These are phyloP conservation scores for Tuber brumale DNA, from an alignment of 495 filamentous ascomycete species.

Conservation along the genomic window DNA sequence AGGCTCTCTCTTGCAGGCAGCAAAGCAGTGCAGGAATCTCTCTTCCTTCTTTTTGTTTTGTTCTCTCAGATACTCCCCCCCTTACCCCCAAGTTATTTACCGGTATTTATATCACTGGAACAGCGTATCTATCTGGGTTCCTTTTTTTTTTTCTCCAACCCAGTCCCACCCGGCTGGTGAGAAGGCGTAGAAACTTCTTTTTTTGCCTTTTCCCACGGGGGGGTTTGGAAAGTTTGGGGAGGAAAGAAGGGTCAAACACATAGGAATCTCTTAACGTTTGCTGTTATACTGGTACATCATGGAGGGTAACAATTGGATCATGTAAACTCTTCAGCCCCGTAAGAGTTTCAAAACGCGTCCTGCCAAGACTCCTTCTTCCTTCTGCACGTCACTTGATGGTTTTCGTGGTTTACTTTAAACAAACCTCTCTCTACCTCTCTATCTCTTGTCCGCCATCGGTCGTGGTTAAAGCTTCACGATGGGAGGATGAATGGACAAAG, in stretches of 20 bases:
- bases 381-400: background rate
- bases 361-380: background rate
- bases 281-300: background rate
- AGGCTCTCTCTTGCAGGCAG: background rate
- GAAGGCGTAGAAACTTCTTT: background rate
- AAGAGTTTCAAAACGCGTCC: conserved; percentile 3
- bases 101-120: conserved; percentile 6
- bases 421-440: background rate
- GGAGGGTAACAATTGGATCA: conserved; percentile 5
- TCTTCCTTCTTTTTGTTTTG: background rate
- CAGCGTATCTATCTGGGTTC: conserved; percentile 3
- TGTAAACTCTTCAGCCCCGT: background rate
- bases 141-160: background rate
- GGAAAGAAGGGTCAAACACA: background rate
- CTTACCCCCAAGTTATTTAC: background rate
- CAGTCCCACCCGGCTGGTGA: background rate
- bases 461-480: background rate
- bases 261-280: background rate
- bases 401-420: background rate
- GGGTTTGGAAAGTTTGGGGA: background rate
- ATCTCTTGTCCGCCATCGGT: background rate
- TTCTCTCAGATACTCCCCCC: background rate
- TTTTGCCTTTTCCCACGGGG: background rate
- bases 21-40: background rate
- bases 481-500: background rate